A percentile compares a stretch with the other conserved stretches of the same genome.
These are phyloP conservation scores for Rhamnella rubrinervis DNA, from an alignment of 331 rosid genomes.

Conservation along the genomic window DNA sequence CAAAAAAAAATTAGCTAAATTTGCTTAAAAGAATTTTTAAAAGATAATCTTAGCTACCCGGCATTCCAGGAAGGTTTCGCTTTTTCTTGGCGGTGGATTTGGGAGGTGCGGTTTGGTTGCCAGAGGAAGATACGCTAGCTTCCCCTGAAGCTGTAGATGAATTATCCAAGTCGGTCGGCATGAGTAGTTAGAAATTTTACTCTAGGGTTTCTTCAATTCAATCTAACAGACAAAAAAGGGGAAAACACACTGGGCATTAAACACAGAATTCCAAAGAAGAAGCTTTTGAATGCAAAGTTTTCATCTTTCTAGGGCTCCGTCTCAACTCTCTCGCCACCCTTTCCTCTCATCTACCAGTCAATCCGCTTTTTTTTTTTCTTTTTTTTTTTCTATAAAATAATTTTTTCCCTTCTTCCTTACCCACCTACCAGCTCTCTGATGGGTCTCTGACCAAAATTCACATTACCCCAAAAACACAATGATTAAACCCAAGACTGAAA, in stretches of 20 bases:
- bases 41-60: constrained; percentile 43
- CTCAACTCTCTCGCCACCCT: constrained; percentile 14
- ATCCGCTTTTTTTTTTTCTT: constrained; percentile 20
- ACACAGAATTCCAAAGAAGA: constrained; percentile 34
- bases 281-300: constrained; percentile 26
- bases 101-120: constrained; percentile 52
- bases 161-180: constrained; percentile 72
- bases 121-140: constrained; percentile 75
- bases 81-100: constrained; percentile 60
- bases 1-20: neutral
- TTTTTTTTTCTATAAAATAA: neutral
- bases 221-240: constrained; percentile 22
- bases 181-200: constrained; percentile 19
- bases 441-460: constrained; percentile 63
- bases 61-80: constrained; percentile 92
- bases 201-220: constrained; percentile 19
- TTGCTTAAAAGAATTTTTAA: too few relatives aligned
- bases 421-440: constrained; percentile 70
- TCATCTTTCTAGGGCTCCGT: constrained; percentile 44
- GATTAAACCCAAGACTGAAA: constrained; percentile 49
- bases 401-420: constrained; percentile 14
- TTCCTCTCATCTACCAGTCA: constrained; percentile 63
- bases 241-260: constrained; percentile 34
- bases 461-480: constrained; percentile 62
- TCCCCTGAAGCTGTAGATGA: constrained; percentile 86